A percentile compares a stretch with the other conserved stretches of the same genome.
phyloP scores from a whole-genome alignment of 352 stramenopile genomes.

The Pythium phragmiticola region DNA sequence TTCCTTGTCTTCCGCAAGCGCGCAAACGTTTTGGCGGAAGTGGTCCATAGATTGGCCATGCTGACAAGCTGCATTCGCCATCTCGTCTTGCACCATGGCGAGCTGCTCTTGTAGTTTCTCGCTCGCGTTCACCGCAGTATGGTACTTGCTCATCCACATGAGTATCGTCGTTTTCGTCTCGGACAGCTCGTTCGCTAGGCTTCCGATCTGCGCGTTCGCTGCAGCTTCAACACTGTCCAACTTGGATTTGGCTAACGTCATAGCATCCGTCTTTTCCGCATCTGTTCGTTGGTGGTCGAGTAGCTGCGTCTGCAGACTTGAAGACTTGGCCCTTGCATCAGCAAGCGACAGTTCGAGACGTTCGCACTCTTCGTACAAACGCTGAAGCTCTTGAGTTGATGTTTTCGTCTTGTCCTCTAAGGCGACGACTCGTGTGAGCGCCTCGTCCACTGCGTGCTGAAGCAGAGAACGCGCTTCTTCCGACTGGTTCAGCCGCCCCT shows the following conservation, averaged over 20 bases:
- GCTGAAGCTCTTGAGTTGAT: not conserved
- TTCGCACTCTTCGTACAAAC: constrained; percentile 9
- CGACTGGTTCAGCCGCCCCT: constrained; percentile 12
- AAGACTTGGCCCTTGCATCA: not conserved
- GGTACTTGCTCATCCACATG: constrained; percentile 74
- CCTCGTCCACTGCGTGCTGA: not conserved
- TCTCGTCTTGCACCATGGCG: not conserved
- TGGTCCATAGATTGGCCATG: constrained; percentile 22
- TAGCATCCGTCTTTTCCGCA: not conserved
- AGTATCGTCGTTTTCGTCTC: constrained; percentile 60
- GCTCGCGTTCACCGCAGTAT: constrained; percentile 35
- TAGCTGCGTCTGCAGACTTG: not conserved
- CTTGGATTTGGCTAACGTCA: not conserved
- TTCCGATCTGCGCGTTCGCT: not conserved
- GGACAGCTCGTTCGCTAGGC: constrained; percentile 38
- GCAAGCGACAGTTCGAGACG: constrained; percentile 9
- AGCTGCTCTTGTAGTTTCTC: constrained; percentile 28
- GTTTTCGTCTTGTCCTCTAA: not conserved
- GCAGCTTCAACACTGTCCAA: constrained; percentile 17
- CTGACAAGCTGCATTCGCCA: not conserved
- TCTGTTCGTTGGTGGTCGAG: not conserved
- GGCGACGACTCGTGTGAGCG: not conserved
- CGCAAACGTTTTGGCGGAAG: constrained; percentile 35
- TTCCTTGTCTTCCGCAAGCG: constrained; percentile 12
- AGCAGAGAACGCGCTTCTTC: constrained; percentile 4